Base-by-base conservation (phyloP, 2,329 filamentous ascomycete species). In the Claviceps purpurea region DNA sequence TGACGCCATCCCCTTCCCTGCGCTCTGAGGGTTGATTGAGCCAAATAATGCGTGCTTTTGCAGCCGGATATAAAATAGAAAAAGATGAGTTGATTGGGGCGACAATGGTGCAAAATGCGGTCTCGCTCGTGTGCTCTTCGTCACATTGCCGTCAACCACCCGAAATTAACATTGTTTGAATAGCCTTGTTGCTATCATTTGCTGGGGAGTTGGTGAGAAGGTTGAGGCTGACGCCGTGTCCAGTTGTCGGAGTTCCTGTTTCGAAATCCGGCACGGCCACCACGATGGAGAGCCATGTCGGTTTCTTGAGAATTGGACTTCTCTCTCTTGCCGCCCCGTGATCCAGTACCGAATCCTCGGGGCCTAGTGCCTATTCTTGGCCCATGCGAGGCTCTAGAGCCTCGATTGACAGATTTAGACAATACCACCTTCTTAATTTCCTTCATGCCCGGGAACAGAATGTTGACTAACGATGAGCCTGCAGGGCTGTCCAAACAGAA, bases 371-470 rank as follows among this genome's bases (percentile, higher is more conserved):
- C 59, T 11, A 40, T 18, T 42, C 51, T 50, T 41, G 50, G 53
- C 37, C 42, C 49, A 47, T 52, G 41, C 5, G 49, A 47, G 30
- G 61, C 59, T 52, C 69, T 61, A 4, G 61, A 60, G 14, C 63
- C 64, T 48, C 68, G 64, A 13, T 60, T 59, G 37, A 60, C 56
- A 11, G 64, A 61, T 50, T 64, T 67, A 3, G 71, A 66, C 14
- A 73, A 56, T 4, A 67, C 62, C 40, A 75, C 61, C 4, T 61
- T 63, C 56, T 61, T 73, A 14, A 64, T 57, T 45, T 68, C 67
- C 5, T 53, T 51, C 67, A 72, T 72, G 41, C 68, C 69, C 1
- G 72, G 73, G 8, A 76, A 64, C 13, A 61, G 57, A 37, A 76
- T 64, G 42, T 63, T 68, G 55, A 74, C 63, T 7, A 64, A 61